phyloP scores from a whole-genome alignment of 139 green algal species.

The Gonium pectorale region DNA sequence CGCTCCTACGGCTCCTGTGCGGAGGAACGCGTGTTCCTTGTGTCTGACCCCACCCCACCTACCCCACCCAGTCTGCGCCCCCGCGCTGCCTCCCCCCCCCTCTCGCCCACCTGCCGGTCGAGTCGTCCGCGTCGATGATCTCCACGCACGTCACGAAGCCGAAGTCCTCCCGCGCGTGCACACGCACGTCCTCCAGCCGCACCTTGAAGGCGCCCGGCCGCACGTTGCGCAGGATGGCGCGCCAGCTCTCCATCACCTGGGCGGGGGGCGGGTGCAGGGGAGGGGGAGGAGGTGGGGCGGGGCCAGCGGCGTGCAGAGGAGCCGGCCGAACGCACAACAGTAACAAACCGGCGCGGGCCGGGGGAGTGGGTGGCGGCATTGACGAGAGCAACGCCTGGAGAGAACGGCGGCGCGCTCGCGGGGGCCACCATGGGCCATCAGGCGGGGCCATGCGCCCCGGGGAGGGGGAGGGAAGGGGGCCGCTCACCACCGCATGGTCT shows the following conservation, averaged over 20 bases:
- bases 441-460: not conserved
- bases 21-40: too few species aligned
- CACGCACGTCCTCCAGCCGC: conserved; percentile 79
- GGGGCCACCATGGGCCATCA: too few species aligned
- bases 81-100: not conserved
- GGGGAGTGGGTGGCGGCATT: not conserved
- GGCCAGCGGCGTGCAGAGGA: too few species aligned
- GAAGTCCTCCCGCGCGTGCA: conserved; percentile 61
- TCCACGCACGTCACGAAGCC: conserved; percentile 87
- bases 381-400: not conserved
- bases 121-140: conserved; percentile 77
- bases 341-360: too few species aligned
- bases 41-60: not conserved
- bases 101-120: conserved; percentile 57
- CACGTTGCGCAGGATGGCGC: conserved; percentile 68
- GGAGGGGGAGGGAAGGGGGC: not conserved
- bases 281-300: too few species aligned
- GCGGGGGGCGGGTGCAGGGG: too few species aligned
- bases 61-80: not conserved
- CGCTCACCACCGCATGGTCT: not conserved
- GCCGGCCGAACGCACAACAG: too few species aligned
- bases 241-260: conserved; percentile 88
- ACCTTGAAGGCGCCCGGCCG: conserved; percentile 72
- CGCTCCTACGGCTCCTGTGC: too few species aligned
- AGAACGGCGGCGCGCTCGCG: too few species aligned